Conservation (phyloP, 257 asterid species). For the Solanum boliviense region DNA sequence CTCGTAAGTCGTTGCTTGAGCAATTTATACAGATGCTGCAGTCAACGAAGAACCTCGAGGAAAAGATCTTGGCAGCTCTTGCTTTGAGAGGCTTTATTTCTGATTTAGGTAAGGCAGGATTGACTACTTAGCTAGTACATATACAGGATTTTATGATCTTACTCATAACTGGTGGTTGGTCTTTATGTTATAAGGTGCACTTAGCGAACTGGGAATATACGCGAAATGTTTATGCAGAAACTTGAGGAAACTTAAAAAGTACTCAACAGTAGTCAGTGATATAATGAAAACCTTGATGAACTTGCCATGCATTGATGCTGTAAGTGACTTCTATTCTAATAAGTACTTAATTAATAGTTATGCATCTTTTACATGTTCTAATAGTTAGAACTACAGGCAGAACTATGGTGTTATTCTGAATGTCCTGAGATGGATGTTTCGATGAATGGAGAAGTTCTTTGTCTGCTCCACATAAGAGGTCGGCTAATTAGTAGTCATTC, state of each 20-base stretch:
- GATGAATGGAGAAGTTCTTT: constrained; percentile 69
- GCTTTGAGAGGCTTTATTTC: constrained; percentile 53
- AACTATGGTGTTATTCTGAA: constrained; percentile 61
- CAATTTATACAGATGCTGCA: constrained; percentile 58
- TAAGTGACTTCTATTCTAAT: constrained; percentile 21
- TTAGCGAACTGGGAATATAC: constrained; percentile 38
- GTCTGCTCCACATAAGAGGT: constrained; percentile 40
- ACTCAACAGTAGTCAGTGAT: constrained; percentile 39
- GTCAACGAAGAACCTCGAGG: constrained; percentile 71
- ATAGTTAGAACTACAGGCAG: constrained; percentile 39
- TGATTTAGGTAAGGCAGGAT: constrained; percentile 40
- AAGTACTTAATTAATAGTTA: not conserved
- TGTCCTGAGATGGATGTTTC: constrained; percentile 54
- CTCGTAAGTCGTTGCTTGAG: constrained; percentile 58
- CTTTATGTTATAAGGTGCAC: constrained; percentile 28
- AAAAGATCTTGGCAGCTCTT: constrained; percentile 60
- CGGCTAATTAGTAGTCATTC: constrained; percentile 61
- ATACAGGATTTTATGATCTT: not conserved
- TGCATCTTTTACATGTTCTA: not conserved
- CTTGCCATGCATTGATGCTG: constrained; percentile 55
- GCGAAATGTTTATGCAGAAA: constrained; percentile 54
- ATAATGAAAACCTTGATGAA: constrained; percentile 63
- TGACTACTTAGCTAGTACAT: not conserved
- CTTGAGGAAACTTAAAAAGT: constrained; percentile 55
- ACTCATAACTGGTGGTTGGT: not conserved